Conservation (phyloP, 768 basidiomycete species). For the Suillus decipiens region DNA sequence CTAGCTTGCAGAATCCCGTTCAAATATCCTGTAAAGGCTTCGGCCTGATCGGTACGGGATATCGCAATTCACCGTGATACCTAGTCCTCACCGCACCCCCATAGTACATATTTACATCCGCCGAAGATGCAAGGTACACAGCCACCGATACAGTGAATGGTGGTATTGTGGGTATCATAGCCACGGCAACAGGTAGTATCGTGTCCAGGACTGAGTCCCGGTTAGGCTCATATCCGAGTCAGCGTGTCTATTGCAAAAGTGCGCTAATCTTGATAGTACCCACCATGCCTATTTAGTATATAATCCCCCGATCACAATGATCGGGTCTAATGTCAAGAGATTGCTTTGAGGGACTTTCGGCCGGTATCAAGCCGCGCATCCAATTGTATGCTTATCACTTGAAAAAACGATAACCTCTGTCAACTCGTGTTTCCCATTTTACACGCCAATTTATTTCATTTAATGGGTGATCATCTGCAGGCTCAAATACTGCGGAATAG, state of each 20-base stretch:
- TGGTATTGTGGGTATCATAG: not conserved
- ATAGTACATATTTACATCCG: not conserved
- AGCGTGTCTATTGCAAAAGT: not conserved
- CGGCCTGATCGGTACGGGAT: not conserved
- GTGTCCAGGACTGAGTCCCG: too few species aligned
- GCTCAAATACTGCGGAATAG: not conserved
- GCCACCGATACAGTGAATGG: not conserved
- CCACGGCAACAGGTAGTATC: not conserved
- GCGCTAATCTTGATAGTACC: not conserved
- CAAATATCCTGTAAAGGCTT: not conserved
- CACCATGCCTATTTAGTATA: not conserved
- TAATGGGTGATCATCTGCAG: not conserved
- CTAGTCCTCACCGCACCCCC: not conserved
- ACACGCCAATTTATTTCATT: slow-evolving; percentile 6
- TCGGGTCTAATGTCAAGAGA: not conserved
- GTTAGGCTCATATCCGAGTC: not conserved
- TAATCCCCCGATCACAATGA: not conserved
- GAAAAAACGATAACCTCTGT: not conserved
- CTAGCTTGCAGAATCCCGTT: not conserved
- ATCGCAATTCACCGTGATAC: not conserved
- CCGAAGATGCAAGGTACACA: not conserved
- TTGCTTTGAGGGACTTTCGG: not conserved
- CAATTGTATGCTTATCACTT: not conserved
- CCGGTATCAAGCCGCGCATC: not conserved
- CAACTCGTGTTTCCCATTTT: slow-evolving; percentile 23